Conservation (phyloP, 768 basidiomycete species). For the Auricularia auricula-judae region DNA sequence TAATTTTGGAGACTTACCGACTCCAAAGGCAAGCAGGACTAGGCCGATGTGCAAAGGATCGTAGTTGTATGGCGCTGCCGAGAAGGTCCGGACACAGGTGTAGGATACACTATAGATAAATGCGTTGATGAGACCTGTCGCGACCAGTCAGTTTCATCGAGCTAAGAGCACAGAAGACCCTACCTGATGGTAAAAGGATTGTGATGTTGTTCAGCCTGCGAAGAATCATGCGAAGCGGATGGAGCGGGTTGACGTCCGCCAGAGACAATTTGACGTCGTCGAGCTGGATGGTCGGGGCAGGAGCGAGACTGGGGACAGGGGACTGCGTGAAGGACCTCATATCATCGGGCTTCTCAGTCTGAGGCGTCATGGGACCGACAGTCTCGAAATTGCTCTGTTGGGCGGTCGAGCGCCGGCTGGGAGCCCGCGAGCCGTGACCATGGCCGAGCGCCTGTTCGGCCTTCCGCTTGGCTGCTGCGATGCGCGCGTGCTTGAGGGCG, state of each 20-base stretch:
- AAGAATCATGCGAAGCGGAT: slow-evolving; percentile 48
- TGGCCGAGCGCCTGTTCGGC: slow-evolving; percentile 6
- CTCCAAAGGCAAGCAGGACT: slow-evolving; percentile 64
- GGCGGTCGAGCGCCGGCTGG: no score
- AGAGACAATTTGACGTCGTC: slow-evolving; percentile 42
- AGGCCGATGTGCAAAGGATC: slow-evolving; percentile 62
- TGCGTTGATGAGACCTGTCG: slow-evolving; percentile 55
- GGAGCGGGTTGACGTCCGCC: slow-evolving; percentile 62
- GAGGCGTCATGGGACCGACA: neutral
- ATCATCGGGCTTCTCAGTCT: no score
- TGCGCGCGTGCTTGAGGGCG: slow-evolving; percentile 32
- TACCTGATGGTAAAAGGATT: slow-evolving; percentile 57
- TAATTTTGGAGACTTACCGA: slow-evolving; percentile 27
- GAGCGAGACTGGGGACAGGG: neutral
- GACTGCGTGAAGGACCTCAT: slow-evolving; percentile 4
- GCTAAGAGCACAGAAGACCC: slow-evolving; percentile 8
- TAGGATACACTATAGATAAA: slow-evolving; percentile 63
- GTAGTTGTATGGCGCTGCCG: slow-evolving; percentile 47
- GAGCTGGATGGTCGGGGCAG: neutral
- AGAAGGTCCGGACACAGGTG: slow-evolving; percentile 61
- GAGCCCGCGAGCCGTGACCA: no score
- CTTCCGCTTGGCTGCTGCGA: slow-evolving; percentile 9
- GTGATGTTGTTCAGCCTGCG: slow-evolving; percentile 54
- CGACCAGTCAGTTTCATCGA: no score
- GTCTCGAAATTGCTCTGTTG: no score